These are phyloP conservation scores for Zygoascus meyerae DNA, from an alignment of 1,139 yeast genomes.

Conservation along the genomic window DNA sequence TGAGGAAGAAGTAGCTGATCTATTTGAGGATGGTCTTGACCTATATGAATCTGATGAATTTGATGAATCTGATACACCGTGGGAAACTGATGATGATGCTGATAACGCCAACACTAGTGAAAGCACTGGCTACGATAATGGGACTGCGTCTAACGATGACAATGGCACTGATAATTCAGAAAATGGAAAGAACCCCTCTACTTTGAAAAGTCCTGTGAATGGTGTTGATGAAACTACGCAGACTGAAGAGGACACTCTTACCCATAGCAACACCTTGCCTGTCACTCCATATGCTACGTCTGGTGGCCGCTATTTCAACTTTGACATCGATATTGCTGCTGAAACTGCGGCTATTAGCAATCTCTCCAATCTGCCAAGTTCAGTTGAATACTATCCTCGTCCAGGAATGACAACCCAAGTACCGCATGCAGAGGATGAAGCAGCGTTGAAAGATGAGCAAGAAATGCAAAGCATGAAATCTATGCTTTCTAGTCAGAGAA, in stretches of 20 bases:
- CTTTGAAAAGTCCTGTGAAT: neutral
- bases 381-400: conserved; percentile 3
- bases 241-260: neutral
- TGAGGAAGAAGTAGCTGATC: neutral
- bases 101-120: conserved; percentile 10
- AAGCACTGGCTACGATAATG: neutral
- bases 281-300: neutral
- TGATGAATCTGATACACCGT: neutral
- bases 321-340: neutral
- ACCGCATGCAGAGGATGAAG: conserved; percentile 5
- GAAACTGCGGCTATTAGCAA: neutral
- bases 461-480: conserved; percentile 14
- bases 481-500: conserved; percentile 14
- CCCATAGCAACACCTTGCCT: neutral
- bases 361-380: neutral
- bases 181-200: conserved; percentile 10
- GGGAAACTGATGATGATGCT: conserved; percentile 10
- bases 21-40: neutral
- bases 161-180: conserved; percentile 8
- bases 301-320: neutral
- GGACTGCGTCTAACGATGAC: conserved; percentile 6
- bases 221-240: neutral
- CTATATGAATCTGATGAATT: neutral
- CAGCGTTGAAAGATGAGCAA: conserved; percentile 7
- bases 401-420: conserved; percentile 2